Conservation (phyloP, 495 filamentous ascomycete genomes). For the Achaetomiella virescens region DNA sequence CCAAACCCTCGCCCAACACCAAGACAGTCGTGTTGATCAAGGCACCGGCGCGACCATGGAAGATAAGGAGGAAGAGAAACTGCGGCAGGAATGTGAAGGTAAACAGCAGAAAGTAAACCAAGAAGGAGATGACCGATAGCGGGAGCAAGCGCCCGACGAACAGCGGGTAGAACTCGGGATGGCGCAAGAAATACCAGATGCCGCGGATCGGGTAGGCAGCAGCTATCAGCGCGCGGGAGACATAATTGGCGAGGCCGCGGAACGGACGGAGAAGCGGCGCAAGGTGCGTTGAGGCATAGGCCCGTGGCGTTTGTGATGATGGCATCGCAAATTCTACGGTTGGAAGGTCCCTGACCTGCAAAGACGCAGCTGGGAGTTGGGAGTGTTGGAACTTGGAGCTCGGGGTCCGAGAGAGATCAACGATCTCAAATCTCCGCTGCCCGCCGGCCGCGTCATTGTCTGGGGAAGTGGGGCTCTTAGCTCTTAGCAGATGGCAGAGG, state of each 20-base stretch:
- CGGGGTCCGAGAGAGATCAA: too few relatives aligned
- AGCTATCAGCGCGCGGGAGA: neutral
- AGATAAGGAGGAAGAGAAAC: conserved; percentile 69
- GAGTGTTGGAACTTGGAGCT: too few relatives aligned
- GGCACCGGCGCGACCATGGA: conserved; percentile 71
- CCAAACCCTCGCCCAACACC: conserved; percentile 73
- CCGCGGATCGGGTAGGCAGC: conserved; percentile 46
- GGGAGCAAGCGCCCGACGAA: conserved; percentile 64
- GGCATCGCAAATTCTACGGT: neutral
- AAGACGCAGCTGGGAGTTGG: too few relatives aligned
- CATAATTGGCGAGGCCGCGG: neutral
- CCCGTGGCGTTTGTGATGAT: neutral
- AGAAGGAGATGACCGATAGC: conserved; percentile 62
- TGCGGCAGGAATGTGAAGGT: conserved; percentile 85
- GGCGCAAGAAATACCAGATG: conserved; percentile 67
- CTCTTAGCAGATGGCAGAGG: too few relatives aligned
- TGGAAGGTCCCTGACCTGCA: too few relatives aligned
- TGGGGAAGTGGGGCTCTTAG: too few relatives aligned
- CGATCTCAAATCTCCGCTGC: too few relatives aligned
- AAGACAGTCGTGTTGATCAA: conserved; percentile 70
- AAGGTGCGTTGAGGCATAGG: neutral
- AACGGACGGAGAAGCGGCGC: neutral
- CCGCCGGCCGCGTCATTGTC: too few relatives aligned
- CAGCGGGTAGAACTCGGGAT: conserved; percentile 59
- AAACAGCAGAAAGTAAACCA: conserved; percentile 72